phyloP scores from a whole-genome alignment of 768 basidiomycete genomes.

The Amanita pallidorosea region DNA sequence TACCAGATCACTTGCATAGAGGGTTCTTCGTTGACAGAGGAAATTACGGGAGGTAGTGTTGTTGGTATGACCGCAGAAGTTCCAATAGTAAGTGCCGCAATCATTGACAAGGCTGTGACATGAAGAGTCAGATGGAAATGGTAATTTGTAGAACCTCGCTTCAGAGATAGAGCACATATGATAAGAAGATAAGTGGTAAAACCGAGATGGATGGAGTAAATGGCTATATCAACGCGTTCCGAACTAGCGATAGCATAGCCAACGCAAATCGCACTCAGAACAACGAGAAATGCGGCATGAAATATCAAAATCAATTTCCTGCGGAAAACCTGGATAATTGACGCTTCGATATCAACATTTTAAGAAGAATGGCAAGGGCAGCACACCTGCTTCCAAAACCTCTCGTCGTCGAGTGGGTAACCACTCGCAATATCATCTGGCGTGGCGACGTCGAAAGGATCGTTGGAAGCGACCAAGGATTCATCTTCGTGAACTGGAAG shows the following conservation, averaged over 20 bases:
- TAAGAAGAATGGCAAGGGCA: background rate
- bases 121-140: conserved; percentile 50
- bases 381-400: conserved; percentile 49
- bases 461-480: conserved; percentile 47
- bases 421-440: conserved; percentile 63
- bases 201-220: conserved; percentile 32
- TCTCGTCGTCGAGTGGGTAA: conserved; percentile 46
- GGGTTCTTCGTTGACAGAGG: conserved; percentile 13
- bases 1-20: conserved; percentile 37
- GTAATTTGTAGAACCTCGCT: conserved; percentile 25
- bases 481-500: conserved; percentile 34
- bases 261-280: conserved; percentile 40
- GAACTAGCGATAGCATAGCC: conserved; percentile 37
- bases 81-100: conserved; percentile 35
- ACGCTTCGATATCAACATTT: background rate
- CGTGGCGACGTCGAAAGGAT: conserved; percentile 66
- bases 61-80: conserved; percentile 48
- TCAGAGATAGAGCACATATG: conserved; percentile 41
- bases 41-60: conserved; percentile 21
- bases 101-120: conserved; percentile 41
- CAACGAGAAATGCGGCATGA: conserved; percentile 30
- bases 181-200: conserved; percentile 53
- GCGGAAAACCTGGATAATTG: conserved; percentile 38
- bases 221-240: conserved; percentile 20
- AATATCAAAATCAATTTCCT: conserved; percentile 43